Evolutionary conservation across 768 basidiomycete genomes (phyloP).

Genomic region (Suillus weaverae): DNA sequence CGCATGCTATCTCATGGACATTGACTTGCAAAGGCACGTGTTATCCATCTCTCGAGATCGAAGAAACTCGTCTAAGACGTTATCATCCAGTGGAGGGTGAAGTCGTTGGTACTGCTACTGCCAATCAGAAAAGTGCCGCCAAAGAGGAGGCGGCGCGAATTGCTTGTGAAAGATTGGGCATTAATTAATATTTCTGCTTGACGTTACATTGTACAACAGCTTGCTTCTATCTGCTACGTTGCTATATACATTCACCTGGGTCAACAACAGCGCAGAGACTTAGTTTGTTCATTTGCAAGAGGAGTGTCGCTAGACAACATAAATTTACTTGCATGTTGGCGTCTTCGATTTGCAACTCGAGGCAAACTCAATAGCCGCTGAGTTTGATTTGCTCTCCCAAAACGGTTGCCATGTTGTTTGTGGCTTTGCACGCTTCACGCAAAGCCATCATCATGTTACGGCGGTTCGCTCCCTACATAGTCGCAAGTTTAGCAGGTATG

Average conservation of each 20-base stretch:
- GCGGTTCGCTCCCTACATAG: conserved; percentile 48
- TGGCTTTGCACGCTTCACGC: background rate
- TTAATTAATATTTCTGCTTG: conserved; percentile 12
- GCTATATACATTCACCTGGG: background rate
- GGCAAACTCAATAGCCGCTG: conserved; percentile 1
- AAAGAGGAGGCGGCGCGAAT: conserved; percentile 48
- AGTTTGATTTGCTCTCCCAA: background rate
- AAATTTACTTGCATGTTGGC: background rate
- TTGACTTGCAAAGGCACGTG: conserved; percentile 56
- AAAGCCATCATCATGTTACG: conserved; percentile 34
- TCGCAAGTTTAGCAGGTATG: conserved; percentile 60
- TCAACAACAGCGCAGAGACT: background rate
- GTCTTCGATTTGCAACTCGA: background rate
- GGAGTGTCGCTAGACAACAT: background rate
- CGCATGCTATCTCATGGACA: conserved; percentile 48
- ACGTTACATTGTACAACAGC: conserved; percentile 7
- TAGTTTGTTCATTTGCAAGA: background rate
- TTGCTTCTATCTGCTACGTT: background rate
- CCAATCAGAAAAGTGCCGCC: conserved; percentile 43
- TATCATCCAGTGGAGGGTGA: conserved; percentile 44
- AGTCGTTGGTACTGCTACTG: conserved; percentile 47
- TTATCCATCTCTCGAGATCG: background rate
- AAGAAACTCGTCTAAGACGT: conserved; percentile 6
- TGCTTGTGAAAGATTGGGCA: conserved; percentile 38
- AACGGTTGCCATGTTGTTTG: background rate